Base-by-base conservation (phyloP, 2,329 filamentous ascomycete species). In the Zymoseptoria passerinii region DNA sequence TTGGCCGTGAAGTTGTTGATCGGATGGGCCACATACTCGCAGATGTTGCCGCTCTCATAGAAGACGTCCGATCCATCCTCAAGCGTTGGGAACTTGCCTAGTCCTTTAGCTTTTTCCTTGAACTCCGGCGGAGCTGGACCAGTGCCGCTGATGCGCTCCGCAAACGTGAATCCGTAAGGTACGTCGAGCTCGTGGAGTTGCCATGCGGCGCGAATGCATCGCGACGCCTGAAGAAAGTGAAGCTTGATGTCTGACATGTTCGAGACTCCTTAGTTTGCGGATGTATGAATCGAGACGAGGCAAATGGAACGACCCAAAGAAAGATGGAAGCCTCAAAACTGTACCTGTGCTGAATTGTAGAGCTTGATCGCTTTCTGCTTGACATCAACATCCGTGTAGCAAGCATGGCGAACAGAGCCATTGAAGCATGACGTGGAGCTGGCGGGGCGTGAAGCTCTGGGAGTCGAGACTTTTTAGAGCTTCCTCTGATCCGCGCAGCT, bases 211-310 rank as follows among this genome's bases (percentile, higher is more conserved):
- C 75, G 73, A 52, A 78, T 77, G 55, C 67, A 71, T 56, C 75
- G 72, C 2, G 77, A 79, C 52, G 75, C 74, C 67, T 79, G 75
- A 8, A 80, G 73, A 63, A 79, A 79, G 66, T 73, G 77, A 28
- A 80, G 73, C 1, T 74, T 78, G 54, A 78, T 76, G 19, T 44
- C 5, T 49, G 60, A 48, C 59, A 61, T 23, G 23, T 23, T 23
- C 23, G 23, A 23, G 23, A 23, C 23, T 58, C 5, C 3, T 50
- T 9, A 27, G 4, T 44, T 44, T 44, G 5, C 6, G 1, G 16
- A 40, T 16, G 16, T 16, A n/a, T 16, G 5, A 7, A 16, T 7
- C 13, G 35, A 6, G 13, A 5, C 13, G 5, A 44, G 35, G 35
- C 16, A 6, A 5, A 16, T 13, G 13, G 16, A 6, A 44, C 16